Evolutionary conservation across 2,329 filamentous ascomycete species (phyloP), one percentile per base, ranked within the genome.

Genomic region (Xylaria sp.): DNA sequence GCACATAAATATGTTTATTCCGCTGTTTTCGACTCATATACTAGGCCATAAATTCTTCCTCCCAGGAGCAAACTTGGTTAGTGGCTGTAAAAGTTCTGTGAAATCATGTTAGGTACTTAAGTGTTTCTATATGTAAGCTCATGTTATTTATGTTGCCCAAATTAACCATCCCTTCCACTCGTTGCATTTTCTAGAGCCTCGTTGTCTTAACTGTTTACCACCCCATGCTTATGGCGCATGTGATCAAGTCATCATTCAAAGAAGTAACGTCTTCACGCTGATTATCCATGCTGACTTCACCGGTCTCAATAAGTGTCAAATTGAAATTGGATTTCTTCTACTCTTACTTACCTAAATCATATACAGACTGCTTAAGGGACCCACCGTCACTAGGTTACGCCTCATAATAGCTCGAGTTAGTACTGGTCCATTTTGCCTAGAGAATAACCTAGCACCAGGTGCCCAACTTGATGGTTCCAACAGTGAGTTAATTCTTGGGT

Each of bases 301-400:
- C 70, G 59, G 67, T 69, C 71, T n/a, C n/a, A n/a, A n/a, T n/a
- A n/a, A n/a, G n/a, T n/a, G n/a, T n/a, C n/a, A 72, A 72, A 45
- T 71, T 59, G 53, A 72, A 73, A 1, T 60, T 58, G 18, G 63
- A 54, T 20, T 56, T 59, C 53, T 53, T 59, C 50, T 52, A 57
- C 42, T 55, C 56, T 54, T 72, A 69, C 5, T 63, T 60, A 63
- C n/a, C 67, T 72, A 1, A 11, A 56, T 20, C 13, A 71, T 62
- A 26, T 63, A n/a, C 60, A 11, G 52, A 59, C 38, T 58, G 20
- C 38, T 72, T 66, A 11, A 71, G 24, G 13, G 69, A 67, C 55
- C 67, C 68, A 13, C 52, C 58, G 1, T 69, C 71, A 57, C 73
- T 67, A 48, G 68, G 57, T 69, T 69, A 73, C 13, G 72, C 55